Base-by-base conservation (phyloP, 2,329 filamentous ascomycete genomes). In the Beauveria varroae region DNA sequence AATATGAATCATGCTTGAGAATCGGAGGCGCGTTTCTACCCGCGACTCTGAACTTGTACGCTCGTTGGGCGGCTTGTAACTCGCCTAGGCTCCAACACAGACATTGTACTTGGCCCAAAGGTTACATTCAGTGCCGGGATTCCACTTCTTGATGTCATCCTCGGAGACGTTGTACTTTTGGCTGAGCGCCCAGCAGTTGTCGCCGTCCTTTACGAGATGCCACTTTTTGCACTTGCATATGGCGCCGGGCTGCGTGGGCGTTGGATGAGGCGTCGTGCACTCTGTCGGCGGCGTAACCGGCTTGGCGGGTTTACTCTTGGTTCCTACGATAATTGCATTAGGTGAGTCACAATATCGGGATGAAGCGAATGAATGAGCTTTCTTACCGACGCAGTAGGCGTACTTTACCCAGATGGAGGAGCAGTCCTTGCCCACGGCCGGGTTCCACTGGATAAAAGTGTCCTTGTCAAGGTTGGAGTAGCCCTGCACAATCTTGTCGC, bases 331-430 rank as follows among this genome's bases (percentile, higher is more conserved):
- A 12, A 5, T 16, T 37, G 34, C 14, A 37, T 37, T 37, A 37
- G 34, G 5, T 37, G 3, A 16, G 34, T 2, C 34, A 16, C 34
- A n/a, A n/a, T n/a, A n/a, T n/a, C n/a, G n/a, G n/a, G n/a, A n/a
- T n/a, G n/a, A n/a, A n/a, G n/a, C n/a, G n/a, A n/a, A n/a, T n/a
- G n/a, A n/a, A n/a, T n/a, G n/a, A n/a, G n/a, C n/a, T n/a, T n/a
- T 37, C 34, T 24, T 53, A 26, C 52, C 51, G 22, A 62, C 54
- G 40, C 60, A 62, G 47, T 46, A 57, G 47, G 56, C 49, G 20
- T 57, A 55, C 24, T 51, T 44, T 26, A 26, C 60, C 44, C 30
- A 28, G 24, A 57, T 22, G 46, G 40, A 41, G 26, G 53, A n/a
- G 54, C 60, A 57, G 22, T 57, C 54, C 43, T 44, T n/a, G 43